phyloP scores from a whole-genome alignment of 2,329 filamentous ascomycete genomes.

The Sporothrix curviconia region DNA sequence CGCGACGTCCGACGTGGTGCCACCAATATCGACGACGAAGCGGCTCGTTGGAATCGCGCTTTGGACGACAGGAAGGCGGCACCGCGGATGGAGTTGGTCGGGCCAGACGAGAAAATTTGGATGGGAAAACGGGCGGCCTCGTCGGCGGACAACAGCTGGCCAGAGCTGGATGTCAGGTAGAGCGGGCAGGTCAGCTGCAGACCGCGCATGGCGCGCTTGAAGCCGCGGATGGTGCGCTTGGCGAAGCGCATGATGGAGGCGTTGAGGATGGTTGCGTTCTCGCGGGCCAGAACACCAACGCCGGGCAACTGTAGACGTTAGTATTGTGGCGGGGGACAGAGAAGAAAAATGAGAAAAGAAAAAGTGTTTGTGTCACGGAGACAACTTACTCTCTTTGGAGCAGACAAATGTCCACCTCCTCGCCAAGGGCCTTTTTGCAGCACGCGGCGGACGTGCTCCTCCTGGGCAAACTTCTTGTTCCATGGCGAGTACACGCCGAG shows the following conservation, averaged over 20 bases:
- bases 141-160: slow-evolving; percentile 37
- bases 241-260: slow-evolving; percentile 44
- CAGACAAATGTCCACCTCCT: slow-evolving; percentile 27
- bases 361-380: neutral
- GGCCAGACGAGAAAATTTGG: slow-evolving; percentile 36
- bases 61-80: slow-evolving; percentile 38
- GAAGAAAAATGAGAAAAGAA: neutral
- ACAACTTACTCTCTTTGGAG: slow-evolving; percentile 26
- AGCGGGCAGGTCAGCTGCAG: slow-evolving; percentile 34
- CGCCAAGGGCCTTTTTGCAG: slow-evolving; percentile 35
- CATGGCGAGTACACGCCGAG: slow-evolving; percentile 54
- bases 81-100: slow-evolving; percentile 37
- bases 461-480: slow-evolving; percentile 46
- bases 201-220: slow-evolving; percentile 37
- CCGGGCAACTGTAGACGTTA: slow-evolving; percentile 22
- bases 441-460: slow-evolving; percentile 44
- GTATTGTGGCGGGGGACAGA: neutral
- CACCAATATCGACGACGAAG: slow-evolving; percentile 61
- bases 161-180: slow-evolving; percentile 47
- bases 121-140: slow-evolving; percentile 40
- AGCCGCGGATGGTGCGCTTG: slow-evolving; percentile 38
- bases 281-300: slow-evolving; percentile 39
- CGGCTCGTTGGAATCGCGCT: slow-evolving; percentile 23
- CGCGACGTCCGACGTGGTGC: slow-evolving; percentile 60
- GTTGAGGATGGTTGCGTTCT: slow-evolving; percentile 49